A percentile compares a stretch with the other conserved stretches of the same genome.
Conservation (phyloP, 2,329 filamentous ascomycete genomes). For the Teratosphaeria gauchensis region DNA sequence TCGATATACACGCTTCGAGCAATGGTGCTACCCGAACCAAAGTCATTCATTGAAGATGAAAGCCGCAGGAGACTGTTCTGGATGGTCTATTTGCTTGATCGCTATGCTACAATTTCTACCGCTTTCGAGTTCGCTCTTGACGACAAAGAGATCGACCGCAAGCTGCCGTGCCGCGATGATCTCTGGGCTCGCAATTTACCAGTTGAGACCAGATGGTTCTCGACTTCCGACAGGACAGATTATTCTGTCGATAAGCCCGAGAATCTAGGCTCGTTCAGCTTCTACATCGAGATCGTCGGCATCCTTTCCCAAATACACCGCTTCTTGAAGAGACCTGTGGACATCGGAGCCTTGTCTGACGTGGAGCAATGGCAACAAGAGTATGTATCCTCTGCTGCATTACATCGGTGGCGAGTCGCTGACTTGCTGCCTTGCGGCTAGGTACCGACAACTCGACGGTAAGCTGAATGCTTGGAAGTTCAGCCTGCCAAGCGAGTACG, state of each 20-base stretch:
- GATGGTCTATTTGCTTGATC: conserved; percentile 86
- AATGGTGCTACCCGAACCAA: conserved; percentile 72
- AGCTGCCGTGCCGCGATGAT: conserved; percentile 77
- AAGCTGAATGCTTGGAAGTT: conserved; percentile 76
- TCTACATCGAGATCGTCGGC: conserved; percentile 81
- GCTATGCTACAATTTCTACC: conserved; percentile 82
- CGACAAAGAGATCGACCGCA: conserved; percentile 81
- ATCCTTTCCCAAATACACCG: conserved; percentile 81
- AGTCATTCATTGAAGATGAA: conserved; percentile 83
- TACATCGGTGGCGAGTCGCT: not conserved
- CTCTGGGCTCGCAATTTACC: conserved; percentile 74
- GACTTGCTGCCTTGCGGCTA: not conserved
- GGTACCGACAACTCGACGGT: conserved; percentile 62
- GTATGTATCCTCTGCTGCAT: conserved; percentile 41
- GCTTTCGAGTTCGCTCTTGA: conserved; percentile 86
- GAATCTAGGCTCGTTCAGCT: conserved; percentile 77
- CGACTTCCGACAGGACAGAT: conserved; percentile 42
- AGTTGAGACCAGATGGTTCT: conserved; percentile 79
- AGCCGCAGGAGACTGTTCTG: conserved; percentile 77
- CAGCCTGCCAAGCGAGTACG: conserved; percentile 70
- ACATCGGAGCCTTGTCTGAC: conserved; percentile 73
- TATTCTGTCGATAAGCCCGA: conserved; percentile 57
- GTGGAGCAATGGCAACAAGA: conserved; percentile 84
- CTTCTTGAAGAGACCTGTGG: conserved; percentile 80
- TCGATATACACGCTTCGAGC: conserved; percentile 85